Evolutionary conservation across 331 rosid species (phyloP), one percentile per base, ranked within the genome.

Genomic region (Malus hybrid): DNA sequence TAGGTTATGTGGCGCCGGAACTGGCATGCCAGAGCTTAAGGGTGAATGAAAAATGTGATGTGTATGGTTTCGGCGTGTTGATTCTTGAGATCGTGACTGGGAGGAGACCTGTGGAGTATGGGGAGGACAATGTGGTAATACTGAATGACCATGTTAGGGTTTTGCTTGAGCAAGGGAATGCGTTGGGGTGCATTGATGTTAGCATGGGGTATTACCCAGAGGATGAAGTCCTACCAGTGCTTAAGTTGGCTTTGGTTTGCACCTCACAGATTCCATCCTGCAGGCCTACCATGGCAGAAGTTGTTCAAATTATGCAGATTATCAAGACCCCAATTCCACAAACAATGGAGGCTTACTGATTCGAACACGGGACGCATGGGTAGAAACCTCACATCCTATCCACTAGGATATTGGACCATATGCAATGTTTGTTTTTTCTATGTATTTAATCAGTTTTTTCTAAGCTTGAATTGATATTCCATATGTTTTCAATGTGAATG

Each of bases 241-340:
- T 94, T 62, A 94, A 91, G 80, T 73, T 94, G 28, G 98, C 97
- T 4, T 76, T 93, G 84, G 97, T 91, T 0, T 93, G 97, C 82
- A 91, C 95, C 6, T 87, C 98, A 67, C 97, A 93, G 52, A 87
- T 93, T 22, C 98, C 98, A 76, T 90, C 97, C 5, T 90, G 89
- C 80, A 86, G 97, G 67, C 98, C 98, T 64, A 88, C 97, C 48
- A 93, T 93, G 98, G 85, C 90, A 33, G 98, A 93, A 90, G 97
- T 93, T 66, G 89, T 87, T 67, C 98, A 91, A 78, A 93, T 93
- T 39, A 77, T 93, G 66, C 96, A 91, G 65, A 88, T 93, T 46
- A 91, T 93, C 66, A 85, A 88, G 85, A 86, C 97, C 62, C 97
- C 98, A 69, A 82, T 90, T 83, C 92, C 92, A 65, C 92, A 86